Evolutionary conservation across 2,329 filamentous ascomycete genomes (phyloP).

Genomic region (Aspergillus tanneri): DNA sequence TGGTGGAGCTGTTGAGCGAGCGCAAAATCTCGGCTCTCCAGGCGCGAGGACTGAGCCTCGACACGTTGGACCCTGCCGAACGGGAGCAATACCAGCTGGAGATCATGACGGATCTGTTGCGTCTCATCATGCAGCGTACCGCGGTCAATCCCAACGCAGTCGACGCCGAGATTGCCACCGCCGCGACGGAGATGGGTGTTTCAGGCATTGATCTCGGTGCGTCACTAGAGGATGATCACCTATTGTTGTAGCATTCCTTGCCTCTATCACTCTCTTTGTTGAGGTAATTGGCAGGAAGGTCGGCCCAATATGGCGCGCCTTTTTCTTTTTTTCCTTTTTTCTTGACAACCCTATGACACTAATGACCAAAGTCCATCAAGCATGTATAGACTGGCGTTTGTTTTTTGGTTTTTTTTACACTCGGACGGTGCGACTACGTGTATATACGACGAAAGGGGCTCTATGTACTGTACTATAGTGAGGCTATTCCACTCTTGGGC

Average conservation of each 20-base stretch:
- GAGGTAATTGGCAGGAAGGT: not conserved
- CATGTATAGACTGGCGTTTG: not conserved
- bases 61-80: slow-evolving; percentile 39
- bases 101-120: slow-evolving; percentile 42
- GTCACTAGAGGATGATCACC: slow-evolving; percentile 28
- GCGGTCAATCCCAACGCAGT: slow-evolving; percentile 28
- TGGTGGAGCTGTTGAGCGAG: slow-evolving; percentile 46
- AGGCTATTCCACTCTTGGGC: not conserved
- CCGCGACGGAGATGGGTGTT: slow-evolving; percentile 41
- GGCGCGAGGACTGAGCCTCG: slow-evolving; percentile 32
- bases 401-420: too few species aligned
- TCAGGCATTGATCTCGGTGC: slow-evolving; percentile 33
- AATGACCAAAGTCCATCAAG: not conserved
- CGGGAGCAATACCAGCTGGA: slow-evolving; percentile 44
- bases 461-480: not conserved
- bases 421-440: not conserved
- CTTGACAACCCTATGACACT: not conserved
- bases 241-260: slow-evolving; percentile 19
- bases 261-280: not conserved
- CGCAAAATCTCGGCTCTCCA: slow-evolving; percentile 35
- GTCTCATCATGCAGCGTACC: slow-evolving; percentile 41
- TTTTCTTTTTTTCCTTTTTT: not conserved
- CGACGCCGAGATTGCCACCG: slow-evolving; percentile 33
- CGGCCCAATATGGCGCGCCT: not conserved
- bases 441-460: not conserved